Evolutionary conservation across 129 eudicot genomes (phyloP).

Genomic region (Oenanthe sinensis): DNA sequence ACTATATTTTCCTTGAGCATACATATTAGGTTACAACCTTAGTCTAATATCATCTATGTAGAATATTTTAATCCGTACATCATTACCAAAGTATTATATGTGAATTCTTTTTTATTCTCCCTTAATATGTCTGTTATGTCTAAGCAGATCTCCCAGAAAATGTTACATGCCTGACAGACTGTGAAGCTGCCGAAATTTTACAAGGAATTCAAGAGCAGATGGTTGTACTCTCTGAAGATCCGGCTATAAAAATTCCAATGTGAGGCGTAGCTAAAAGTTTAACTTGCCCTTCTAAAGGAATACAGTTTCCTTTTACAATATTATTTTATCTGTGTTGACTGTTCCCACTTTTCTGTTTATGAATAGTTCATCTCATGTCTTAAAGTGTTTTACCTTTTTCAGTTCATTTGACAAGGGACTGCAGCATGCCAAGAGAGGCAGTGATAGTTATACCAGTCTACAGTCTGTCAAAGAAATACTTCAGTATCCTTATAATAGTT

Average conservation of each 20-base stretch:
- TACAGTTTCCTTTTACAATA: not conserved
- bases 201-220: constrained; percentile 83
- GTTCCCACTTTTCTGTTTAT: not conserved
- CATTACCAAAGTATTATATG: not conserved
- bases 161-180: constrained; percentile 65
- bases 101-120: not conserved
- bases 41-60: not conserved
- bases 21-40: not conserved
- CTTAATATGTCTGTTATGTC: not conserved
- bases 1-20: not conserved
- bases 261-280: constrained; percentile 17
- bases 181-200: constrained; percentile 81
- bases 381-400: constrained; percentile 10
- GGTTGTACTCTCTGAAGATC: constrained; percentile 71
- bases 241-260: constrained; percentile 76
- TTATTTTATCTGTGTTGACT: not conserved
- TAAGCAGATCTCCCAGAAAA: constrained; percentile 62
- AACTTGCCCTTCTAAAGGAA: not conserved
- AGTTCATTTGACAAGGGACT: constrained; percentile 85
- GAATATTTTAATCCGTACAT: not conserved
- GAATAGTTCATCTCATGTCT: not conserved
- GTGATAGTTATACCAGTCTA: constrained; percentile 32
- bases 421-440: constrained; percentile 58
- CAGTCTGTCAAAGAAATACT: constrained; percentile 51
- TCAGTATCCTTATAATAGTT: constrained; percentile 56